Evolutionary conservation across 106 monocot genomes (phyloP), one percentile per base, ranked within the genome.

Genomic region (Amphibolis antarctica): DNA sequence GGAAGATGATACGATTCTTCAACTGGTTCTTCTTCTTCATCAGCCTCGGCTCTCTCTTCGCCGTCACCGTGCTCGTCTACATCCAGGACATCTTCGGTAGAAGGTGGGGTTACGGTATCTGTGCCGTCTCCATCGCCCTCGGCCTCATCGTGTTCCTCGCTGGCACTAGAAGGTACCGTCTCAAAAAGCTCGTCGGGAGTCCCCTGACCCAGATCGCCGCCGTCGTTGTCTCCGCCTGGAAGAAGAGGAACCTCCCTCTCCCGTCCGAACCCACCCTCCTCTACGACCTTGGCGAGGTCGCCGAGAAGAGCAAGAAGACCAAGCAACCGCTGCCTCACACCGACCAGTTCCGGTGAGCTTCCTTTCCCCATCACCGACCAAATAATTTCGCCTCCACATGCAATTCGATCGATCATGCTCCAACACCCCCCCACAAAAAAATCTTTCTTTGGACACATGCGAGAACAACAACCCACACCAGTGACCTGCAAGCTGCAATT

Each of bases 21-120:
- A 80, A 59, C 74, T 86, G 82, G 82, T 86, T 86, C 80, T 82
- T 80, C 79, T 86, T 86, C 82, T 72, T 86, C 79, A 80, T 86
- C 50, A 82, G 82, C 68, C 51, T 86, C 55, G 86, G 86, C 27
- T 71, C 86, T 22, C 74, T 86, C 42, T 20, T 86, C 26, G 82
- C 86, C 42, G 80, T 86, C 12, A 82, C 86, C 10, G 82, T 86
- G 46, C 74, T 86, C 25, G 82, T 86, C 47, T 86, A 86, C 68
- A 46, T 83, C 27, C 82, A 86, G 50, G 86, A 82, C 65, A 55
- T 82, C 77, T 5, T 86, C 6, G 79, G 86, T 0, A 43, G 86
- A 24, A 53, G 62, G 20, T 86, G 79, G 82, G 86, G 86, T 4
- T 86, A 86, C 74, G 86, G 86, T 30, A 61, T 77, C 11, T 80